Conservation (phyloP, 208 protist genomes). For the Trypanosomatidae sp. region DNA sequence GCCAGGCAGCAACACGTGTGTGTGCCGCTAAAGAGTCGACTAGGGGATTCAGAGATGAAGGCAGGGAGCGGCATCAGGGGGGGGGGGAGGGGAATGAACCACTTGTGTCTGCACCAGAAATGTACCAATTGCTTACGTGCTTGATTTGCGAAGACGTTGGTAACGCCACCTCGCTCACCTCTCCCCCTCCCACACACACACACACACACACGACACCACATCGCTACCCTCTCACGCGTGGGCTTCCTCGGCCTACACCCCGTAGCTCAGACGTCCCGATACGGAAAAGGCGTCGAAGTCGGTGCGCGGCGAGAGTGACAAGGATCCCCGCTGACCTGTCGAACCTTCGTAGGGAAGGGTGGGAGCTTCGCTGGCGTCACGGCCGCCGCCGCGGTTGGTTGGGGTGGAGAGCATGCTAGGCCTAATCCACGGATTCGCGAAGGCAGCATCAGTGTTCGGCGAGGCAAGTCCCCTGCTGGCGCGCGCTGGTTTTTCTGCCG, state of each 20-base stretch:
- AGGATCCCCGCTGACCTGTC: conserved; percentile 20
- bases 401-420: conserved; percentile 22
- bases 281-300: conserved; percentile 25
- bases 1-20: background rate
- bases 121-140: background rate
- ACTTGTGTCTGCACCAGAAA: background rate
- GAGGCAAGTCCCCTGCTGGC: background rate
- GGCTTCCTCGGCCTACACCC: conserved; percentile 1
- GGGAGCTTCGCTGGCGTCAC: conserved; percentile 30
- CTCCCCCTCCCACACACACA: background rate
- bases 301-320: conserved; percentile 28
- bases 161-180: background rate
- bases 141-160: background rate
- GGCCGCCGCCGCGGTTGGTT: conserved; percentile 26
- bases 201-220: background rate
- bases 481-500: conserved; percentile 12
- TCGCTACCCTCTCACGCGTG: background rate
- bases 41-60: background rate
- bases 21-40: background rate
- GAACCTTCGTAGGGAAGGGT: conserved; percentile 35
- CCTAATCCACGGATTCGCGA: conserved; percentile 23
- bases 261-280: conserved; percentile 22
- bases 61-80: background rate
- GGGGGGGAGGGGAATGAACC: too few relatives aligned
- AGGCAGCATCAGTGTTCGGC: conserved; percentile 9